phyloP scores from a whole-genome alignment of 306 rosid genomes.

The Lupinus albus region DNA sequence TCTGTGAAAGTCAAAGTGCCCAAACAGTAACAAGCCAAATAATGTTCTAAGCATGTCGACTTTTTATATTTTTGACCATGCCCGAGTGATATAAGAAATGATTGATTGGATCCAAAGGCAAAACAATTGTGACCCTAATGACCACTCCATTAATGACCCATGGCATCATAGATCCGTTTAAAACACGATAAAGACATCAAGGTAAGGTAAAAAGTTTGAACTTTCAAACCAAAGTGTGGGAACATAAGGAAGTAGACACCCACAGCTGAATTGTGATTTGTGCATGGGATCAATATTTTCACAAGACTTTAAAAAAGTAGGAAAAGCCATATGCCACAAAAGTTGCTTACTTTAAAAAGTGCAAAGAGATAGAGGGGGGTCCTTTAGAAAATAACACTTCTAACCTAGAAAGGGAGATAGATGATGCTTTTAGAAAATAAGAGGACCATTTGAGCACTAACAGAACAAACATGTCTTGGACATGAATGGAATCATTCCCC shows the following conservation, averaged over 20 bases:
- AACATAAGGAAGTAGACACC: not conserved
- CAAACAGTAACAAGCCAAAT: no score
- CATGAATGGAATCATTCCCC: constrained; percentile 42
- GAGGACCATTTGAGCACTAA: constrained; percentile 58
- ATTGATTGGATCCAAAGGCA: no score
- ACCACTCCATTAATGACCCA: not conserved
- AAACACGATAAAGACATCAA: not conserved
- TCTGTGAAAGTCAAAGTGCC: no score
- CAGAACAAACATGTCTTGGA: constrained; percentile 54
- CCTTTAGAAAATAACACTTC: constrained; percentile 25
- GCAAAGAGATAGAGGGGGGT: constrained; percentile 19
- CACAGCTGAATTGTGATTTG: constrained; percentile 7
- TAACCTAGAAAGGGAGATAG: constrained; percentile 38
- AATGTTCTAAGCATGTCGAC: no score
- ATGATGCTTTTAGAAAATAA: constrained; percentile 46
- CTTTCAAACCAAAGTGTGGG: constrained; percentile 16
- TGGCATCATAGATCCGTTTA: constrained; percentile 2
- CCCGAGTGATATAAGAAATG: no score
- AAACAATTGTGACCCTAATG: not conserved
- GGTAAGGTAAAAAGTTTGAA: constrained; percentile 3
- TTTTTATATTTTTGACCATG: no score
- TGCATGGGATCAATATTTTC: constrained; percentile 14
- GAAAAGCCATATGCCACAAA: constrained; percentile 50
- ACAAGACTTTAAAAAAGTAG: constrained; percentile 15
- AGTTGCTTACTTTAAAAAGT: constrained; percentile 50